Percentiles rank a stretch among this genome's conserved stretches.
Conservation (phyloP, 2,329 filamentous ascomycete species). For the Cercospora nicotianae region DNA sequence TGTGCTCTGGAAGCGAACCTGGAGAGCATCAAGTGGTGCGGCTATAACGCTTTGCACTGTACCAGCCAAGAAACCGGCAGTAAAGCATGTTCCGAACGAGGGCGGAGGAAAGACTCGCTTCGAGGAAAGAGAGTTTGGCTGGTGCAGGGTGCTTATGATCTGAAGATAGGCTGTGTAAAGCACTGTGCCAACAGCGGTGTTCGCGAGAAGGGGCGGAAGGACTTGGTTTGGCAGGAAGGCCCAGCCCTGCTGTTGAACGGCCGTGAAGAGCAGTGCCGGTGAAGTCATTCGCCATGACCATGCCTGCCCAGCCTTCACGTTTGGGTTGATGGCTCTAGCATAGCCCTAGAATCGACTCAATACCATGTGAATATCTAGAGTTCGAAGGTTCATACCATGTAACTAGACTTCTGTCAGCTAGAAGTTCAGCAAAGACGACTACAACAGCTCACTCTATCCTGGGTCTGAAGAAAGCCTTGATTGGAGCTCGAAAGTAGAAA, state of each 20-base stretch:
- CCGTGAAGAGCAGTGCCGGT: conserved; percentile 67
- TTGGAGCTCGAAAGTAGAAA: conserved; percentile 88
- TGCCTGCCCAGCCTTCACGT: conserved; percentile 47
- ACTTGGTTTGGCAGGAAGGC: conserved; percentile 72
- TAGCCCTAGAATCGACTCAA: conserved; percentile 50
- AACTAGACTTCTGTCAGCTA: conserved; percentile 40
- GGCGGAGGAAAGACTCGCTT: conserved; percentile 72
- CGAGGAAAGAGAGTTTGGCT: conserved; percentile 60
- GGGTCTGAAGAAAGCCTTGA: conserved; percentile 89
- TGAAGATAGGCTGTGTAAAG: conserved; percentile 76
- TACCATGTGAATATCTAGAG: background rate
- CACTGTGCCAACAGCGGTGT: conserved; percentile 70
- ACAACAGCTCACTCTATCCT: conserved; percentile 71
- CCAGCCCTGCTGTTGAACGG: conserved; percentile 71
- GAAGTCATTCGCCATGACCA: conserved; percentile 68
- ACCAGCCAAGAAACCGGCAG: conserved; percentile 69
- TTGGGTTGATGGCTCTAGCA: conserved; percentile 63
- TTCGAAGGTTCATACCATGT: conserved; percentile 46
- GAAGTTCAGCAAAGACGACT: background rate
- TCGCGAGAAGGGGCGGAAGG: conserved; percentile 72
- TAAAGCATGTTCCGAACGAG: conserved; percentile 61
- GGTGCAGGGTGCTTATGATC: conserved; percentile 64
- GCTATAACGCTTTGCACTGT: conserved; percentile 69
- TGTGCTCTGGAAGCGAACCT: conserved; percentile 67
- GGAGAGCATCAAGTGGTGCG: conserved; percentile 73